phyloP scores from a whole-genome alignment of 805 yeast species.

The Diddensiella santjacobensis region DNA sequence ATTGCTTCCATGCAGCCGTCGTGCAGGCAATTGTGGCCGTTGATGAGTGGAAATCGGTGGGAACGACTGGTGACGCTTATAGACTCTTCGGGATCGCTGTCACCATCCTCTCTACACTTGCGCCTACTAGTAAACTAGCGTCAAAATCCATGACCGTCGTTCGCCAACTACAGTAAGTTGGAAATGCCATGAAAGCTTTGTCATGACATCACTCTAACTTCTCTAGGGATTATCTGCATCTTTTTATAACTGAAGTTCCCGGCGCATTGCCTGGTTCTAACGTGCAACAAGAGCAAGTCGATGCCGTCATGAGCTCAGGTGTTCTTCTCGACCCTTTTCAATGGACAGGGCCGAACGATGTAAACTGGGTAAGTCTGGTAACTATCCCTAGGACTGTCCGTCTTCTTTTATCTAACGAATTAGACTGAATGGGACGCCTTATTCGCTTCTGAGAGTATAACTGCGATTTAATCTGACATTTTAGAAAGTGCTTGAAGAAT shows the following conservation, averaged over 20 bases:
- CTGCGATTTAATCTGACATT: no score
- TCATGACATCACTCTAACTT: no score
- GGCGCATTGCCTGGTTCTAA: not conserved
- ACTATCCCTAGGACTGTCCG: not conserved
- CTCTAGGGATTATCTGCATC: no score
- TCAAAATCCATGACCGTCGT: slow-evolving; percentile 4
- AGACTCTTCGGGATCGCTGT: not conserved
- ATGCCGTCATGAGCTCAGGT: slow-evolving; percentile 4
- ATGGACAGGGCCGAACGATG: slow-evolving; percentile 8
- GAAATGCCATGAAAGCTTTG: no score
- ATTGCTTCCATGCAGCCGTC: slow-evolving; percentile 14
- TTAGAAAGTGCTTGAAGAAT: no score
- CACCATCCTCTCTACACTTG: not conserved
- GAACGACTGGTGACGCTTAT: not conserved
- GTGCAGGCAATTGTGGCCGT: slow-evolving; percentile 14
- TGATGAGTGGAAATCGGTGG: not conserved
- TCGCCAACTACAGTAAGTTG: not conserved
- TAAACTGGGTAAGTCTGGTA: slow-evolving; percentile 7
- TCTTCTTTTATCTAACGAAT: not conserved
- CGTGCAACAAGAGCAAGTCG: not conserved
- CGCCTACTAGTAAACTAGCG: slow-evolving; percentile 5
- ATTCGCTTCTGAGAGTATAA: no score
- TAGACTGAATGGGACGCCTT: not conserved
- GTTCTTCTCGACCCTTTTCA: slow-evolving; percentile 9
- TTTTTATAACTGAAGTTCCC: not conserved